These are phyloP conservation scores for Coix lacrymajobi DNA, from an alignment of 176 grass and related monocot species.

Conservation along the genomic window DNA sequence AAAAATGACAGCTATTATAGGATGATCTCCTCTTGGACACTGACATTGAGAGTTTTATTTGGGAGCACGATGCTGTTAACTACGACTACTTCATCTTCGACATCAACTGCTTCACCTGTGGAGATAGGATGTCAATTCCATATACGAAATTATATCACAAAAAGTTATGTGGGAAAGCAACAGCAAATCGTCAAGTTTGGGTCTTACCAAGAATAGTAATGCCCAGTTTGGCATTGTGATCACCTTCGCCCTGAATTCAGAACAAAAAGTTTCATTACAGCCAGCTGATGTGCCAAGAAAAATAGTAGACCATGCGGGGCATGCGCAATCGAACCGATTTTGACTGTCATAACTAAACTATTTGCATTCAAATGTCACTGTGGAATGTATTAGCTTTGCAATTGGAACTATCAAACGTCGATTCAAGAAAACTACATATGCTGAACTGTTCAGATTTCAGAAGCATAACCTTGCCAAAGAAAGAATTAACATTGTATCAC, in stretches of 20 bases:
- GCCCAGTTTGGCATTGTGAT: slow-evolving; percentile 94
- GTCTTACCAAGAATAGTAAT: slow-evolving; percentile 96
- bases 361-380: not conserved
- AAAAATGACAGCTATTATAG: slow-evolving; percentile 43
- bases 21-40: slow-evolving; percentile 97
- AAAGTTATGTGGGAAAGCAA: not conserved
- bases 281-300: not conserved
- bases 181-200: not conserved
- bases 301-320: not conserved
- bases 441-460: not conserved
- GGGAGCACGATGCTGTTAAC: slow-evolving; percentile 84
- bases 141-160: not conserved
- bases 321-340: not conserved
- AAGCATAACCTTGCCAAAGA: not conserved
- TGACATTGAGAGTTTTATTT: slow-evolving; percentile 89
- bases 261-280: slow-evolving; percentile 13
- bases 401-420: not conserved
- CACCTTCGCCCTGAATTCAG: slow-evolving; percentile 70
- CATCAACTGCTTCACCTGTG: slow-evolving; percentile 84
- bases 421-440: not conserved
- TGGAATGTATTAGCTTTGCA: slow-evolving; percentile 5
- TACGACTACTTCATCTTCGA: slow-evolving; percentile 98
- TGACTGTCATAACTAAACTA: not conserved
- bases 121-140: slow-evolving; percentile 13
- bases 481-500: not conserved